Base-by-base conservation (phyloP, 78 protist species). In the Trichosphaerium sp. region DNA sequence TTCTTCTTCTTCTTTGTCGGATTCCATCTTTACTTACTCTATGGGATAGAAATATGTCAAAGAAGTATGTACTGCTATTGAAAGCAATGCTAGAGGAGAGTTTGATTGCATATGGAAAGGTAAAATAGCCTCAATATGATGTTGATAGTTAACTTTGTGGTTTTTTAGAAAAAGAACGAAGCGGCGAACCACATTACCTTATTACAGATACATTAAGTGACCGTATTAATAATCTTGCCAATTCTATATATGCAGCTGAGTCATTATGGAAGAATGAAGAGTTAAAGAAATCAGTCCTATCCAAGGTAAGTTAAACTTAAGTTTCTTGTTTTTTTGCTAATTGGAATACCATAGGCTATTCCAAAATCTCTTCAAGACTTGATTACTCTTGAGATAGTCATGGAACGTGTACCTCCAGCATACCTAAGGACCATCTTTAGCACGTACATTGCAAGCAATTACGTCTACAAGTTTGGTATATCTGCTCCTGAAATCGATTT, bases 21-120 rank as follows among this genome's bases (percentile, higher is more conserved):
- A n/a, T n/a, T n/a, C n/a, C n/a, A n/a, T n/a, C n/a, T n/a, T n/a
- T 11, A 44, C 57, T 1, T 88, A 90, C 29, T 62, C 49, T 21
- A 79, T 89, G 71, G 77, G 83, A 75, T 12, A 73, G 43, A 31
- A 48, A 26, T 78, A 82, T 62, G 90, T 83, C 43, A 23, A 52
- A 40, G 84, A 82, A 35, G 82, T 82, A 34, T 85, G 71, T 42
- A 43, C 21, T 49, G 26, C 52, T 44, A 67, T 89, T 29, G 85
- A 87, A 55, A n/a, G 65, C 25, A 88, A 88, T 48, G 94, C 94
- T 29, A 39, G 82, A 86, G 55, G 64, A 83, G 42, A n/a, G 83
- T 55, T 85, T 88, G 94, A 11, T 35, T 15, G 89, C 65, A 39
- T 70, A 65, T 26, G 80, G 35, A 39, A 26, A 34, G 39, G 41